Evolutionary conservation across 768 basidiomycete genomes (phyloP).

Genomic region (Auriscalpium orientale): DNA sequence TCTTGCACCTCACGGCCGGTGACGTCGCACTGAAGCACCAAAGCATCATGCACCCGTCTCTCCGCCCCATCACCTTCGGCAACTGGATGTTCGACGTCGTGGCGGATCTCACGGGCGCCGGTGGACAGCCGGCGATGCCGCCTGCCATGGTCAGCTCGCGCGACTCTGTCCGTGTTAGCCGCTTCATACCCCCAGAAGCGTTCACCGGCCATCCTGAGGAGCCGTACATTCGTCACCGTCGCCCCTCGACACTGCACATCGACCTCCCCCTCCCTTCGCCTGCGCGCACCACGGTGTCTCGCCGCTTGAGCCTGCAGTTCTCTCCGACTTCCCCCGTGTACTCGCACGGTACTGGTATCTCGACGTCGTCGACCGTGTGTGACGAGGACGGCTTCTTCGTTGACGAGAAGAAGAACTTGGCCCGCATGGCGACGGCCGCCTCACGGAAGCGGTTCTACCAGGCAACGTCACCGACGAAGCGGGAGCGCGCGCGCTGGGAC

Average conservation of each 20-base stretch:
- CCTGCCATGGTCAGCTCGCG: conserved; percentile 21
- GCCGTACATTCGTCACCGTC: conserved; percentile 18
- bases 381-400: conserved; percentile 34
- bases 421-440: conserved; percentile 14
- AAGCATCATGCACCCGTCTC: conserved; percentile 32
- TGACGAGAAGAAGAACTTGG: conserved; percentile 31
- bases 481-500: conserved; percentile 28
- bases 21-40: conserved; percentile 30
- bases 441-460: conserved; percentile 6
- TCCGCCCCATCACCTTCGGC: conserved; percentile 57
- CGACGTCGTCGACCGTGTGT: conserved; percentile 21
- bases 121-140: conserved; percentile 6
- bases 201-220: conserved; percentile 16
- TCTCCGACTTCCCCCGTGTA: conserved; percentile 37
- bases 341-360: conserved; percentile 21
- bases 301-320: conserved; percentile 58
- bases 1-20: conserved; percentile 10
- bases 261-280: conserved; percentile 27
- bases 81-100: conserved; percentile 84
- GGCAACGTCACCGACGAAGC: conserved; percentile 13
- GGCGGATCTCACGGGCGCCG: conserved; percentile 46
- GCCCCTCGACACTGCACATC: conserved; percentile 34
- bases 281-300: conserved; percentile 26
- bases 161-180: conserved; percentile 24
- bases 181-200: conserved; percentile 29